Base-by-base conservation (phyloP, 768 basidiomycete species). In the Suillus paluster region DNA sequence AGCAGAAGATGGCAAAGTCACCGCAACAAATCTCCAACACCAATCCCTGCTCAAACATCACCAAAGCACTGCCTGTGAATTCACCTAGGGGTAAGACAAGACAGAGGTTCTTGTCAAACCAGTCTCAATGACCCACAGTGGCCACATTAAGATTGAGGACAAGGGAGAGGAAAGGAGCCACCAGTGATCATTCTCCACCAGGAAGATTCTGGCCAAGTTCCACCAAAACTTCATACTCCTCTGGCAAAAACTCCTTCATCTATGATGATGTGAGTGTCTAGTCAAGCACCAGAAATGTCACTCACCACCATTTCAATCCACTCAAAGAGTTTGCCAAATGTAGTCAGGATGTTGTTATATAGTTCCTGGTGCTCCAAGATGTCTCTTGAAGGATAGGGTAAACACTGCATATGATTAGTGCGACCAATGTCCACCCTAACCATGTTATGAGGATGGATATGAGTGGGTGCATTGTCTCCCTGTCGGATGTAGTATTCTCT, bases 141-240 rank as follows among this genome's bases (percentile, higher is more conserved):
- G 38, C 2, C 10, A 63, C 58, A 46, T 63, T 58, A 38, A 63
- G n/a, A 50, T 63, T 63, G 49, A 63, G 8, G 46, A 63, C 58
- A 5, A 63, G 23, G 1, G 46, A 50, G 15, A 25, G 17, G n/a
- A 61, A 61, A 1, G 50, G 60, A 21, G 25, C 19, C 12, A 52
- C 38, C 5, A 33, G 10, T 27, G 52, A 39, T 4, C 10, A 25
- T 25, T 36, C 19, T n/a, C 44, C 21, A 19, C 33, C 50, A 9
- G 34, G 60, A 12, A 60, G 23, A 38, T 23, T 10, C 17, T 54
- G 34, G 7, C 15, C n/a, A 11, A 60, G 15, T 41, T 30, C 33
- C 15, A 21, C 14, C 7, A 60, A 50, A 17, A 50, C 23, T 30
- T 55, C 19, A 38, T 52, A 60, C 7, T 50, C 59, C 23, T 33